Evolutionary conservation across 108 stramenopile genomes (phyloP), one percentile per base, ranked within the genome.

Genomic region (Skeletonema menzelii): DNA sequence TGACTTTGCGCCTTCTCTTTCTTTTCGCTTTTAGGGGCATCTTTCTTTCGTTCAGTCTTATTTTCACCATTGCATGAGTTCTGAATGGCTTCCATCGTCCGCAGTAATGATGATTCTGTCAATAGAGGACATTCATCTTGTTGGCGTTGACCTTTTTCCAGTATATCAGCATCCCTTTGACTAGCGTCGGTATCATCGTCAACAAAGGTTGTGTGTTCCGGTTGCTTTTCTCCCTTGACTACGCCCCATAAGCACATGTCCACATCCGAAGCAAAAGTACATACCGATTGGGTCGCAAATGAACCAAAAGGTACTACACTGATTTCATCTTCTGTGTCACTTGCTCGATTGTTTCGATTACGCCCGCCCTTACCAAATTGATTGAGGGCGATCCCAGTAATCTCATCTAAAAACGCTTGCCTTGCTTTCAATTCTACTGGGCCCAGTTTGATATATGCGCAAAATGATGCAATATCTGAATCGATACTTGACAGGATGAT

Each of bases 191-290:
- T 65, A 22, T 65, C 63, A 10, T 40, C 73, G 34, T 80, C 70
- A 22, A 87, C 55, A 37, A 73, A 46, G 2, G 56, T 75, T 40
- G 71, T 79, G 26, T 70, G 35, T 10, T 73, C 57, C 42, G 53
- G 73, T 49, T 65, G 27, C 22, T 47, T 11, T 62, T 78, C 72
- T n/a, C 80, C 69, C 22, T 75, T 59, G 44, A 95, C 87, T 11
- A 89, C 82, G 12, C 89, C 89, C 85, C 86, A 91, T 10, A 95
- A 69, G 26, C 77, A 85, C 75, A 92, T 65, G 70, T 95, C 94
- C 12, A 95, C 80, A 63, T 95, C 94, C 55, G 83, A 84, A 8
- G 62, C 64, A 77, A 90, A 95, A 2, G 82, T 77, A 64, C 94
- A 95, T 0, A 95, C 88, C 8, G 65, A 61, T 32, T 55, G 84